These are phyloP conservation scores for Skeletonema grethae DNA, from an alignment of 108 stramenopile genomes.

Conservation along the genomic window DNA sequence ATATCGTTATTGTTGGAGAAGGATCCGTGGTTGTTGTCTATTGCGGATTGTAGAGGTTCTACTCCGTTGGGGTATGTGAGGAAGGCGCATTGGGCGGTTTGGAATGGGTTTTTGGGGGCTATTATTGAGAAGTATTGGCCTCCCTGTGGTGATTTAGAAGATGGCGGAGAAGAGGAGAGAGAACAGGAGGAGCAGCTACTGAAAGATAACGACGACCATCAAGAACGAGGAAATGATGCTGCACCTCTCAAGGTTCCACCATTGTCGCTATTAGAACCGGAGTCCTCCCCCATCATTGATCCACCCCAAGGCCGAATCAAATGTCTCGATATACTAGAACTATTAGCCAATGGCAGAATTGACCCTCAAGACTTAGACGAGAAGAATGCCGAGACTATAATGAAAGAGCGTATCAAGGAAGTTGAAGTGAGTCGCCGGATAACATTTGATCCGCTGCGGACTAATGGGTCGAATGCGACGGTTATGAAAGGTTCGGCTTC, in stretches of 20 bases:
- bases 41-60: conserved; percentile 51
- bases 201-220: background rate
- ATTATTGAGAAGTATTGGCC: conserved; percentile 38
- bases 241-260: background rate
- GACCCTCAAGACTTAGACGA: background rate
- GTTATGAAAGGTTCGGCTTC: background rate
- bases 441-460: background rate
- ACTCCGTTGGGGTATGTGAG: conserved; percentile 67
- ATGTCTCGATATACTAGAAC: background rate
- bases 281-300: conserved; percentile 2
- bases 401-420: background rate
- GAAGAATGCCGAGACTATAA: background rate
- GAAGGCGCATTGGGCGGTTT: conserved; percentile 44
- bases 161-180: background rate
- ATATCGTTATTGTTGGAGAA: conserved; percentile 55
- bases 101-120: conserved; percentile 52
- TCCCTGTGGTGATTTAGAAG: conserved; percentile 6
- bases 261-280: conserved; percentile 1
- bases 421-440: background rate
- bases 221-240: background rate
- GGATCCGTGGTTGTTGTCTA: conserved; percentile 47
- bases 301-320: conserved; percentile 4
- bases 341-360: conserved; percentile 1
- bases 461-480: background rate
- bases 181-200: conserved; percentile 5